Conservation (phyloP, 1,139 yeast species). For the Hansenula anomala region DNA sequence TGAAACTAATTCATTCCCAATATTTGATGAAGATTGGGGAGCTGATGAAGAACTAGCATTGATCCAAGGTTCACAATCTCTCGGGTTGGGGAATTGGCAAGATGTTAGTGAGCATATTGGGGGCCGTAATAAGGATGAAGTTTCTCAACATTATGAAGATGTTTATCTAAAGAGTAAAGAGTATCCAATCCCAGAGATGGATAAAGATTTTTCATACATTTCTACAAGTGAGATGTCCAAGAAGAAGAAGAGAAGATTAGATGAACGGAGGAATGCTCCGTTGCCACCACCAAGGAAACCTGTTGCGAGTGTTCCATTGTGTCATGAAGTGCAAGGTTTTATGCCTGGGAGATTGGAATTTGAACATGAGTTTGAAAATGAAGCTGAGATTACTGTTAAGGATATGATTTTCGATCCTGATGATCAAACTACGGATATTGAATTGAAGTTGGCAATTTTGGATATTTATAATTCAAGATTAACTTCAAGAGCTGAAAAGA, state of each 20-base stretch:
- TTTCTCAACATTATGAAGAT: slow-evolving; percentile 71
- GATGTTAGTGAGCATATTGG: slow-evolving; percentile 95
- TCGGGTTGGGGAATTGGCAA: slow-evolving; percentile 96
- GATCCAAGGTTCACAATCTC: slow-evolving; percentile 87
- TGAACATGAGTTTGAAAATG: slow-evolving; percentile 94
- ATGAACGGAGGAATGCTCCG: slow-evolving; percentile 62
- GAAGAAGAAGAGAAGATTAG: slow-evolving; percentile 66
- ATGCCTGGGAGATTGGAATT: slow-evolving; percentile 99
- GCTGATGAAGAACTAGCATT: slow-evolving; percentile 92
- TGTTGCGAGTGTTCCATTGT: slow-evolving; percentile 88
- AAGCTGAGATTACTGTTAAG: slow-evolving; percentile 89
- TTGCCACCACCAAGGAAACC: slow-evolving; percentile 82
- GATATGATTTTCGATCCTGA: slow-evolving; percentile 96
- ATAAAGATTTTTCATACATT: slow-evolving; percentile 54
- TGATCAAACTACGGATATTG: slow-evolving; percentile 82
- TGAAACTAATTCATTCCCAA: slow-evolving; percentile 94
- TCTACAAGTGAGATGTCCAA: slow-evolving; percentile 67
- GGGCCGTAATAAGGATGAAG: slow-evolving; percentile 87
- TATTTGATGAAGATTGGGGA: slow-evolving; percentile 90
- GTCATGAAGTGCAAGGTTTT: slow-evolving; percentile 95
- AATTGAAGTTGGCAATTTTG: slow-evolving; percentile 78
- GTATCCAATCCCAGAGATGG: slow-evolving; percentile 83
- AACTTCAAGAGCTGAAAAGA: slow-evolving; percentile 89
- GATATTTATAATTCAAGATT: slow-evolving; percentile 88
- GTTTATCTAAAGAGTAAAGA: slow-evolving; percentile 63